These are phyloP conservation scores for Neoconidiobolus thromboides DNA, from an alignment of 371 early-diverging fungal genomes.

Conservation along the genomic window DNA sequence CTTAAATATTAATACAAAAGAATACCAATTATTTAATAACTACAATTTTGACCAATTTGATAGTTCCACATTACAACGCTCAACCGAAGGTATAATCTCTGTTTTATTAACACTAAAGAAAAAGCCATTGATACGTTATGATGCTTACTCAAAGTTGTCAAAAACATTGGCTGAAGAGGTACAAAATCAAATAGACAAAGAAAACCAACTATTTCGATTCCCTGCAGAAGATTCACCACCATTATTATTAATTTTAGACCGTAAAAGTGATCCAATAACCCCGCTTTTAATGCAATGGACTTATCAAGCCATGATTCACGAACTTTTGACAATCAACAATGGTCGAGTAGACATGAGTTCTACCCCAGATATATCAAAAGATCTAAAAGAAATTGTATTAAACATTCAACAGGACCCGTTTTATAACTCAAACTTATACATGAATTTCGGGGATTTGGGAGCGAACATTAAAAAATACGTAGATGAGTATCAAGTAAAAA, in stretches of 20 bases:
- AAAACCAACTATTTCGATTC: slow-evolving; percentile 67
- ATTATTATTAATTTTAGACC: slow-evolving; percentile 77
- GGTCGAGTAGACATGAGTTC: slow-evolving; percentile 78
- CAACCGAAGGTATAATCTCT: slow-evolving; percentile 57
- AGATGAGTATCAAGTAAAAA: slow-evolving; percentile 75
- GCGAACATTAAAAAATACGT: slow-evolving; percentile 84
- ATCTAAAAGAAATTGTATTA: slow-evolving; percentile 52
- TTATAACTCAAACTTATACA: slow-evolving; percentile 67
- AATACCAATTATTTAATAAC: too few species aligned
- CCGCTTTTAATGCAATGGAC: slow-evolving; percentile 97
- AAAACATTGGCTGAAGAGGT: slow-evolving; percentile 65
- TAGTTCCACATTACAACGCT: slow-evolving; percentile 38
- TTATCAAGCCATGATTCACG: slow-evolving; percentile 98
- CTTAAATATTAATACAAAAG: slow-evolving; percentile 37
- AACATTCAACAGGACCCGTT: slow-evolving; percentile 76
- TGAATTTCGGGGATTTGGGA: slow-evolving; percentile 88
- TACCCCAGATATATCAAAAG: slow-evolving; percentile 12
- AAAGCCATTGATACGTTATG: slow-evolving; percentile 80
- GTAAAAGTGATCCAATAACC: slow-evolving; percentile 92
- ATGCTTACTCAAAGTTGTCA: slow-evolving; percentile 53
- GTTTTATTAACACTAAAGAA: slow-evolving; percentile 69
- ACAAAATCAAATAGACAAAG: slow-evolving; percentile 54
- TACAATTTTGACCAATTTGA: too few species aligned
- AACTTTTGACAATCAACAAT: slow-evolving; percentile 84
- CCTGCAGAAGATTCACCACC: slow-evolving; percentile 64